Percentiles rank a stretch among this genome's conserved stretches.
phyloP scores from a whole-genome alignment of 108 stramenopile species.

The Cyclostephanos invisitatus region DNA sequence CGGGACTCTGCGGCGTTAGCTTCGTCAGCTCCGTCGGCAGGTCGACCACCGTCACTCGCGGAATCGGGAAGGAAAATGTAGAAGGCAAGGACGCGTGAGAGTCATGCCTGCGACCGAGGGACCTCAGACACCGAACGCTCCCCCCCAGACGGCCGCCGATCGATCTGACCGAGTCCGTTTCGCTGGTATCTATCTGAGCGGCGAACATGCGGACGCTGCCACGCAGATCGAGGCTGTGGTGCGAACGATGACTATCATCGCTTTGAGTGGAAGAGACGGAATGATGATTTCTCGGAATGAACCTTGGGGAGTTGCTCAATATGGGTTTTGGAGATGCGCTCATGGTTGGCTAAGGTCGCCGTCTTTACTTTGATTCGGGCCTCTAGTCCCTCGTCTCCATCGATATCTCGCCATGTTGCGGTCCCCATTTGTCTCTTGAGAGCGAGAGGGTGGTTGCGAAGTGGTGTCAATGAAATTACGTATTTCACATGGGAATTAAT shows the following conservation, averaged over 20 bases:
- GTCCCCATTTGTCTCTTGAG: no score
- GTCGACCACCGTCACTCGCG: neutral
- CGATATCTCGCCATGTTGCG: no score
- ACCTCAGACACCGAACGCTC: neutral
- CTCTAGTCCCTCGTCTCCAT: no score
- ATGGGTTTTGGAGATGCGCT: slow-evolving; percentile 2
- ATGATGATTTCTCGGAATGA: neutral
- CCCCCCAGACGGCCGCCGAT: slow-evolving; percentile 8
- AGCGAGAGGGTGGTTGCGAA: no score
- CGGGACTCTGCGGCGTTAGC: neutral
- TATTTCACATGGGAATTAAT: no score
- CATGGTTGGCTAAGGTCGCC: neutral
- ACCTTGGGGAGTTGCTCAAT: slow-evolving; percentile 3
- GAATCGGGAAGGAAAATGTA: neutral
- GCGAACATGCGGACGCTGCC: slow-evolving; percentile 1
- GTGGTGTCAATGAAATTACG: no score
- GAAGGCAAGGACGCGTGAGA: slow-evolving; percentile 2
- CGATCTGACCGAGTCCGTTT: slow-evolving; percentile 7
- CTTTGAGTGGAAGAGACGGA: neutral
- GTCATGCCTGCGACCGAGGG: neutral
- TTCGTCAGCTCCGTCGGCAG: slow-evolving; percentile 1
- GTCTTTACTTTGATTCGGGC: no score
- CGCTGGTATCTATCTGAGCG: neutral
- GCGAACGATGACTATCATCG: neutral
- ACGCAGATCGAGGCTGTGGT: neutral